Evolutionary conservation across 495 filamentous ascomycete genomes (phyloP), one percentile per base, ranked within the genome.

Genomic region (Penicillium nucicola): DNA sequence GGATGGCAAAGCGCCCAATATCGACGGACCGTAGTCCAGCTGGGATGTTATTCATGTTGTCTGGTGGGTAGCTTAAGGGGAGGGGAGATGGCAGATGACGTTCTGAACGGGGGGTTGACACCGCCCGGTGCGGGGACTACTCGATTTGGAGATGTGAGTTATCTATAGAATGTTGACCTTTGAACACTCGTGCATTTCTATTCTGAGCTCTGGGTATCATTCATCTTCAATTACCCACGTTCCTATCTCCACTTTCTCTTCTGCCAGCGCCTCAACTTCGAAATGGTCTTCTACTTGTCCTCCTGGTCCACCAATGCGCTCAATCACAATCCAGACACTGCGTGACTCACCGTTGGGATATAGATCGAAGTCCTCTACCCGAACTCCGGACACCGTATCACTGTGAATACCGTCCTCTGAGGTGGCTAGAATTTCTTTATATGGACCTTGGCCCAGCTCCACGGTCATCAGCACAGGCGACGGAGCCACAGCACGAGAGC

Each of bases 311-410:
- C 83, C 86, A 41, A 87, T 73, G 50, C 88, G 76, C 65, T 95
- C 90, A 50, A 96, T 70, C 12, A 96, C 86, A 48, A 96, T 67
- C 85, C 86, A 89, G 14, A 91, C 63, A 15, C 83, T 81, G n/a
- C 75, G 55, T 2, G 56, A 53, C 34, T 74, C 65, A 42, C 74
- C 67, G 17, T 67, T 68, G 0, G 87, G 87, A 11, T 77, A 76
- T 25, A 96, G 58, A 73, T 90, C 84, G 45, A 91, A 76, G 52
- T 91, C 87, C 11, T 77, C 71, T 0, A 84, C 85, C 9, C 89
- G 76, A 25, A 95, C 70, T 0, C 87, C 90, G 20, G 78, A 77
- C 4, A 78, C 75, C 1, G 82, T 75, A 62, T 92, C 87, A 15
- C 79, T 80, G 58, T 88, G 89, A 41, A 81, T 81, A 4, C 87